Base-by-base conservation (phyloP, 768 basidiomycete genomes). In the Pisolithus albus region DNA sequence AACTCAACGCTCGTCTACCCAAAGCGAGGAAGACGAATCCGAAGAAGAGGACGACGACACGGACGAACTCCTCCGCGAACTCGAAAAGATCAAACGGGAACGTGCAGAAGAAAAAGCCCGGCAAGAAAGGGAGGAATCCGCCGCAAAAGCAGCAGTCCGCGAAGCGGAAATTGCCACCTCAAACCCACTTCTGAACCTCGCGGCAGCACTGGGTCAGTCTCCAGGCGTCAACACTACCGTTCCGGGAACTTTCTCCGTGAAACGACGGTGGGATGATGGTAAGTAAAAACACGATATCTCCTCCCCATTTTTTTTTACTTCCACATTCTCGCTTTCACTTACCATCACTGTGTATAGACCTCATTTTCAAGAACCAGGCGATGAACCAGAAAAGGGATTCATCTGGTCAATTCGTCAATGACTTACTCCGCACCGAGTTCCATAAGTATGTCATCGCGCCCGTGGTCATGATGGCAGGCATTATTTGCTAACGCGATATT, bases 321-420 rank as follows among this genome's bases (percentile, higher is more conserved):
- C 53, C 21, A 51, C 4, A 7, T 44, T 21, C 45, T 46, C 46
- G 38, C 26, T 34, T 52, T 56, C 54, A 23, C n/a, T 13, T 45
- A 28, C n/a, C n/a, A 10, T 32, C 46, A 21, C 56, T 63, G 30
- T 4, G 4, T 23, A 23, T 61, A 92, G 92, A 99, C 68, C 75
- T 96, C 49, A 93, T 98, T 62, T 98, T 98, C 82, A 98, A 97
- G 74, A 97, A 98, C 67, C 96, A 99, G 69, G 91, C 96, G 0
- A 83, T 84, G 70, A 80, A 76, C 30, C 65, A 76, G 44, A 77
- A 72, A 52, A 32, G 8, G 32, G 78, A 83, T 49, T 84, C 83
- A 64, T 69, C 74, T 2, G 84, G 85, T 11, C 84, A 88, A 52
- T 98, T 98, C 63, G 92, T 98, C 55, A 98, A 99, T 64, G 96